Percentiles rank a stretch among this genome's conserved stretches.
phyloP scores from a whole-genome alignment of 352 stramenopile species.

The Pythium aquatile region DNA sequence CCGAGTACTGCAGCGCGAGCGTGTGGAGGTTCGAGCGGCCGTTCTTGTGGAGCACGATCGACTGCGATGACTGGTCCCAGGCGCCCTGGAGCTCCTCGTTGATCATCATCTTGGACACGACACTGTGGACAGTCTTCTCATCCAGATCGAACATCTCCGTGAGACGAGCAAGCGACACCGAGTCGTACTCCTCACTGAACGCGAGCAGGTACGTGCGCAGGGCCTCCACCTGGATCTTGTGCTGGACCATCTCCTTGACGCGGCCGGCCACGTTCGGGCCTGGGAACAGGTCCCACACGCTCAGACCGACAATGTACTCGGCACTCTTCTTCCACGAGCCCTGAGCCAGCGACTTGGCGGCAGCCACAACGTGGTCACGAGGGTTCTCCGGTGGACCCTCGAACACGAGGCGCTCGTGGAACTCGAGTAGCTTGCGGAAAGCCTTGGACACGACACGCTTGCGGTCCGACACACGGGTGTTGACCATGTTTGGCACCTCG shows the following conservation, averaged over 20 bases:
- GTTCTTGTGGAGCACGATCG: constrained; percentile 94
- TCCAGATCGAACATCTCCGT: constrained; percentile 98
- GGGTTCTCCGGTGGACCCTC: constrained; percentile 97
- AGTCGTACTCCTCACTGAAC: constrained; percentile 96
- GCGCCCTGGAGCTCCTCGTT: constrained; percentile 96
- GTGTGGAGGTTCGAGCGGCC: constrained; percentile 94
- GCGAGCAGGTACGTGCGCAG: constrained; percentile 96
- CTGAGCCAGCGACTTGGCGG: constrained; percentile 92
- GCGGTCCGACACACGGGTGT: constrained; percentile 71
- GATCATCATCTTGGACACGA: constrained; percentile 99
- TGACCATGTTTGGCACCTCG: constrained; percentile 98
- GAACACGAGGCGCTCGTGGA: constrained; percentile 93
- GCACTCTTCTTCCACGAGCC: constrained; percentile 95
- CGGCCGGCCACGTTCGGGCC: constrained; percentile 75
- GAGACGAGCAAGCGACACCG: constrained; percentile 91
- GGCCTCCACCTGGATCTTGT: constrained; percentile 96
- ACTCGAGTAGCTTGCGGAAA: constrained; percentile 93
- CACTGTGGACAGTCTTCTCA: constrained; percentile 94
- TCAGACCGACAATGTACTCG: constrained; percentile 84
- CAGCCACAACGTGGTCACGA: constrained; percentile 96
- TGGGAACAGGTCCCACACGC: constrained; percentile 96
- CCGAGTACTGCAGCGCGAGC: constrained; percentile 95
- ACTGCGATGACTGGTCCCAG: constrained; percentile 98
- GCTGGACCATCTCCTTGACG: constrained; percentile 90
- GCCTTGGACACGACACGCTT: constrained; percentile 93